Percentiles rank a stretch among this genome's conserved stretches.
Evolutionary conservation across 768 basidiomycete genomes (phyloP).

Genomic region (Russula dissimulans): DNA sequence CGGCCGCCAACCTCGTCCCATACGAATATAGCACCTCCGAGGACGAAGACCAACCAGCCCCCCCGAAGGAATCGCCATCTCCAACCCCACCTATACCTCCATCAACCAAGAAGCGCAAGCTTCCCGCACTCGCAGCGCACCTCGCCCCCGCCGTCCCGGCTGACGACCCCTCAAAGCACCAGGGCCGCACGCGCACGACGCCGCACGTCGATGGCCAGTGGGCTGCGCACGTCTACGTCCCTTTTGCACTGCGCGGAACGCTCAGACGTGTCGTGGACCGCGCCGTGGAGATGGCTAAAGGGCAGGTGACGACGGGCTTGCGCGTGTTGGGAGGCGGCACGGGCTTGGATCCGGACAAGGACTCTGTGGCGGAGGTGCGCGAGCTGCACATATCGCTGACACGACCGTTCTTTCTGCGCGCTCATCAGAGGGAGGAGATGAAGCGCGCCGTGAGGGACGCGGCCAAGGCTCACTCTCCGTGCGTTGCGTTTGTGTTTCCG

Average conservation of each 20-base stretch:
- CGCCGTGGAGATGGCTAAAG: constrained; percentile 37
- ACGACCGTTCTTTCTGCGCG: constrained; percentile 67
- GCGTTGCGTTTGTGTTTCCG: constrained; percentile 22
- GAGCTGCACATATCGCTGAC: constrained; percentile 84
- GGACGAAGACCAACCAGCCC: not conserved
- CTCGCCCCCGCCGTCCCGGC: constrained; percentile 41
- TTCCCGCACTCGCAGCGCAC: constrained; percentile 48
- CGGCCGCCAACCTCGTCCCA: constrained; percentile 2
- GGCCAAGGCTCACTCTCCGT: constrained; percentile 41
- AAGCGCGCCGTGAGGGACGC: constrained; percentile 48
- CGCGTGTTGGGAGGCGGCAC: constrained; percentile 32
- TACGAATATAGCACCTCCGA: constrained; percentile 11
- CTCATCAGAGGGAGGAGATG: constrained; percentile 71
- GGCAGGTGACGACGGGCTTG: constrained; percentile 34
- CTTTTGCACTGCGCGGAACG: constrained; percentile 38
- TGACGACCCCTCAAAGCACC: constrained; percentile 73
- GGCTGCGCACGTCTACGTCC: constrained; percentile 68
- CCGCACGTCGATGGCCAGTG: constrained; percentile 87
- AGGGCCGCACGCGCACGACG: constrained; percentile 65
- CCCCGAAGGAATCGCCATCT: not conserved
- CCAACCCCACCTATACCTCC: not conserved
- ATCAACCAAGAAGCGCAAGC: constrained; percentile 37
- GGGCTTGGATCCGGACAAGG: constrained; percentile 5
- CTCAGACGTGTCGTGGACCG: constrained; percentile 40
- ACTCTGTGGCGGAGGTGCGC: constrained; percentile 17